Evolutionary conservation across 805 yeast species (phyloP), one percentile per base, ranked within the genome.

Genomic region (Zygosaccharomyces bisporus): DNA sequence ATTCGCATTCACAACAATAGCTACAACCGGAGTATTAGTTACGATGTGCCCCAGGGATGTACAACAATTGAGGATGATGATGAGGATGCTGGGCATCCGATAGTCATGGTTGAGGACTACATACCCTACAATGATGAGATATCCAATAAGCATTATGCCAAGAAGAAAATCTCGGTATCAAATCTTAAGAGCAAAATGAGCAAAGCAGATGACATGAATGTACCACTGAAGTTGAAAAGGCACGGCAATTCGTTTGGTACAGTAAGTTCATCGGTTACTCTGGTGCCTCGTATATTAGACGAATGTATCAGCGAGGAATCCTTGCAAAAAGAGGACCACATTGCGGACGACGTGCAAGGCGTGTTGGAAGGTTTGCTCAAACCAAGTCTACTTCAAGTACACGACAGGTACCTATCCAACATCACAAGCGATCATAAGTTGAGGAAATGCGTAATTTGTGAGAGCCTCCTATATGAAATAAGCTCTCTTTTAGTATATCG

Each of bases 401-500:
- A 49, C 17, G 66, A 61, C 35, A 45, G 49, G 38, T 61, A 61
- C 41, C 39, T 61, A 12, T 46, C 49, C 1, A 49, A 50, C 4
- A 34, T 57, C 4, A 43, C 50, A 12, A 40, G 50, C 17, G 45
- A 45, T 16, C 41, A 59, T 0, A 51, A 57, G 2, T 42, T 71
- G 38, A 67, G 64, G 39, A 61, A 60, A 36, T 83, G 91, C 57
- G 77, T 81, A n/a, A 66, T 83, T 9, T 83, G 91, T 60, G 86
- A 81, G 30, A 75, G 73, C 43, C 86, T 88, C 12, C 59, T 83
- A 21, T 83, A 82, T 58, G 88, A 83, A 46, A 52, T 80, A 60
- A 67, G 83, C 49, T 51, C 53, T 6, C 40, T 55, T 14, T 20
- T 57, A 2, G 39, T 45, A 4, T 45, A 46, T 12, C 49, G 54